phyloP scores from a whole-genome alignment of 2,329 filamentous ascomycete genomes.

The Diaporthe caulivora region DNA sequence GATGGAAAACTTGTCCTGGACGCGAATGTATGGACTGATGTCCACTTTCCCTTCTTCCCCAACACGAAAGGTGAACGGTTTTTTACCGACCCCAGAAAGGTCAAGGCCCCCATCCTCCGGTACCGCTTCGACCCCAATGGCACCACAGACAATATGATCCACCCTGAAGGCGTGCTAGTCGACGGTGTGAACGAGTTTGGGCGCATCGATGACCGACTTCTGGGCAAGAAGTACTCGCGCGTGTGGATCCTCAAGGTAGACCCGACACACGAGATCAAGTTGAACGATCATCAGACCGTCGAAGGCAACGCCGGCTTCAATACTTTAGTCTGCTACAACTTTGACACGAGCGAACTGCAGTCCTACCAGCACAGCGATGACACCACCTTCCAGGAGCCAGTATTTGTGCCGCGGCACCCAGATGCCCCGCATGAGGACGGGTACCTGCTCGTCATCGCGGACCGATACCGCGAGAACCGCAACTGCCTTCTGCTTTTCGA shows the following conservation, averaged over 20 bases:
- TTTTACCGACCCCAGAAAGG: background rate
- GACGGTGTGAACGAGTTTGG: background rate
- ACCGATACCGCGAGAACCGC: background rate
- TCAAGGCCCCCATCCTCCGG: background rate
- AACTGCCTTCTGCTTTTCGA: conserved; percentile 4
- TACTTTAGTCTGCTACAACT: conserved; percentile 1
- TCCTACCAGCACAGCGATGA: conserved; percentile 2
- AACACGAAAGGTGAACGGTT: background rate
- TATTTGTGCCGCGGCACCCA: background rate
- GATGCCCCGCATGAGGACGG: background rate
- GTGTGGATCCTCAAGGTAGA: conserved; percentile 3
- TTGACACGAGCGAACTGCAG: background rate
- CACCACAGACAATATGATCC: background rate
- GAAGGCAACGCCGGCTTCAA: conserved; percentile 1
- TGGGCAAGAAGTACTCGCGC: conserved; percentile 1
- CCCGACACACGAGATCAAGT: background rate
- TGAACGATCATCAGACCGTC: background rate
- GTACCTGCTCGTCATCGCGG: background rate
- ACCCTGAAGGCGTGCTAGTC: background rate
- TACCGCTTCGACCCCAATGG: background rate
- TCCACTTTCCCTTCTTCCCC: background rate
- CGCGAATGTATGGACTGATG: background rate
- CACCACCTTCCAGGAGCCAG: background rate
- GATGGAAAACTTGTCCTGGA: background rate
- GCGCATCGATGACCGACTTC: background rate